These are phyloP conservation scores for Circinella minor DNA, from an alignment of 371 early-diverging fungal species.

Conservation along the genomic window DNA sequence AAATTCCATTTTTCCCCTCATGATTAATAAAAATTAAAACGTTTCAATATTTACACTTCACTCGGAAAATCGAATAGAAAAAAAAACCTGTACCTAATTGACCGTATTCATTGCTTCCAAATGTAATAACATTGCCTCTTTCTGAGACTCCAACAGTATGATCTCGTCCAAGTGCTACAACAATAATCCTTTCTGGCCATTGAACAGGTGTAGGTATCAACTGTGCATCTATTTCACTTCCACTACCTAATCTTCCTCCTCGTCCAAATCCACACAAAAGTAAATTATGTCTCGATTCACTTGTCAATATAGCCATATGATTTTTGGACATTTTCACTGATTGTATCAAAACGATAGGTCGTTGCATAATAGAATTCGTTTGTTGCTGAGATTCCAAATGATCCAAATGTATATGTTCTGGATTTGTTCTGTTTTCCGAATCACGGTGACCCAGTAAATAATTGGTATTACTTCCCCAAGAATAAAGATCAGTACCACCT, in stretches of 20 bases:
- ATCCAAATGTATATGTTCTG: conserved; percentile 67
- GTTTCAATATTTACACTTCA: no score
- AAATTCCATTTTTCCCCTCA: conserved; percentile 1
- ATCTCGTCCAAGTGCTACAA: conserved; percentile 72
- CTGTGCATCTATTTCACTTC: conserved; percentile 58
- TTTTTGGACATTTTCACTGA: conserved; percentile 69
- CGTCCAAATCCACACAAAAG: conserved; percentile 76
- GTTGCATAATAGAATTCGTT: conserved; percentile 20
- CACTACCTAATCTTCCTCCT: conserved; percentile 74
- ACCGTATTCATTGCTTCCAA: conserved; percentile 70
- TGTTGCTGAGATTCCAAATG: conserved; percentile 33
- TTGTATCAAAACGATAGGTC: conserved; percentile 40
- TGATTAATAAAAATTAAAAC: not conserved
- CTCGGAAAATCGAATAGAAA: no score
- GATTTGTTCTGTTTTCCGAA: conserved; percentile 64
- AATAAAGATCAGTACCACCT: conserved; percentile 67
- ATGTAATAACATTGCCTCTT: conserved; percentile 53
- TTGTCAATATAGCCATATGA: conserved; percentile 68
- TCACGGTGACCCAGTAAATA: conserved; percentile 72
- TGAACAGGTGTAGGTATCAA: conserved; percentile 55
- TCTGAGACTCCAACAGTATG: conserved; percentile 71
- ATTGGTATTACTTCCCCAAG: conserved; percentile 80
- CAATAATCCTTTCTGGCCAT: conserved; percentile 54
- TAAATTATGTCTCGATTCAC: conserved; percentile 48
- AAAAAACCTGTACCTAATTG: conserved; percentile 58